These are phyloP conservation scores for Alternaria sp. DNA, from an alignment of 2,329 filamentous ascomycete species.

Conservation along the genomic window DNA sequence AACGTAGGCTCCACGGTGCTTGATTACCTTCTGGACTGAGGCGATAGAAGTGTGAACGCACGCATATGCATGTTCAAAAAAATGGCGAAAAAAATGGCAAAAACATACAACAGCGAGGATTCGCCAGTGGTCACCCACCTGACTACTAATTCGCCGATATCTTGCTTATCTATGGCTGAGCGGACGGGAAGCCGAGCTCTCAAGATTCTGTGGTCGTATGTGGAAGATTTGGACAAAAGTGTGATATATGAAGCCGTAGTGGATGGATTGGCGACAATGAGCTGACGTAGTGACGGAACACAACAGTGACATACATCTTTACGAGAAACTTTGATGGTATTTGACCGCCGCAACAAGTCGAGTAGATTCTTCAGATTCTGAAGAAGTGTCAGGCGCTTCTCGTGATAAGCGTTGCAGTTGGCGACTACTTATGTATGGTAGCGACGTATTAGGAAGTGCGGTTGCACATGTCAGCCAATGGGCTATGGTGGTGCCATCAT, in stretches of 20 bases:
- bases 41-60: not conserved
- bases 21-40: not conserved
- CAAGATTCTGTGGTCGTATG: constrained; percentile 6
- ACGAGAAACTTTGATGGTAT: not conserved
- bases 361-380: too few species aligned
- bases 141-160: not conserved
- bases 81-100: not conserved
- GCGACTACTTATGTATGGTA: not conserved
- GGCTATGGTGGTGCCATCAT: not conserved
- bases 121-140: constrained; percentile 3
- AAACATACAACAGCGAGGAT: constrained; percentile 12
- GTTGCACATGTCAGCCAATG: constrained; percentile 2
- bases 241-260: not conserved
- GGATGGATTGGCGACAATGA: not conserved
- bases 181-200: not conserved
- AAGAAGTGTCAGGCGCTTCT: too few species aligned
- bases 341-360: not conserved
- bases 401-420: not conserved
- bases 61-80: not conserved
- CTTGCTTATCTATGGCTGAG: not conserved
- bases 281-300: not conserved
- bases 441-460: not conserved
- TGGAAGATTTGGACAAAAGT: not conserved
- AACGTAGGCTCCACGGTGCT: not conserved
- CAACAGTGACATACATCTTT: not conserved